These are phyloP conservation scores for Clonostachys rosea DNA, from an alignment of 2,329 filamentous ascomycete species.

Conservation along the genomic window DNA sequence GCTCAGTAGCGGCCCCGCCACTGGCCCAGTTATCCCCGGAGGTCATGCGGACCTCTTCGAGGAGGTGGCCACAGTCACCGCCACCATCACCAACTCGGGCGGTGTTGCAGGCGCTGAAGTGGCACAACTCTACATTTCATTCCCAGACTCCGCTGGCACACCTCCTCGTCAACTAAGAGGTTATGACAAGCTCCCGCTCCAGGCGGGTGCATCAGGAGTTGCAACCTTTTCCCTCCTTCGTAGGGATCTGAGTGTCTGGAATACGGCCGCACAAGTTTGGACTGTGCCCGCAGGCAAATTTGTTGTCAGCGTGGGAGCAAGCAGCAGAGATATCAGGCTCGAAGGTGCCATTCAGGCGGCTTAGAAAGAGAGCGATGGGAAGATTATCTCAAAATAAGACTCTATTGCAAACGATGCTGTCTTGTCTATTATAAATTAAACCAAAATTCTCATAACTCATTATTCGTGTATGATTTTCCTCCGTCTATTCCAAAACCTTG, in stretches of 20 bases:
- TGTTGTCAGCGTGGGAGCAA: constrained; percentile 35
- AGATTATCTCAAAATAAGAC: no score
- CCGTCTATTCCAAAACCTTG: no score
- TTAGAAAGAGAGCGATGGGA: no score
- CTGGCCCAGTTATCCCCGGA: constrained; percentile 31
- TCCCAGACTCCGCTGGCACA: constrained; percentile 20
- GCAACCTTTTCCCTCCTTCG: constrained; percentile 51
- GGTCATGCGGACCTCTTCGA: constrained; percentile 41
- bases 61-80: constrained; percentile 42
- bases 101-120: constrained; percentile 40
- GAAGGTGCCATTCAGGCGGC: constrained; percentile 13
- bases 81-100: constrained; percentile 63
- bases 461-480: no score
- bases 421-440: no score
- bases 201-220: constrained; percentile 46
- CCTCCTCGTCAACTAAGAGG: constrained; percentile 55
- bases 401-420: no score
- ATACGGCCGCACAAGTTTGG: constrained; percentile 61
- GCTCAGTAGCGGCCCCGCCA: constrained; percentile 30
- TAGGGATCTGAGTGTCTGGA: constrained; percentile 62
- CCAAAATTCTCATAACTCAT: no score
- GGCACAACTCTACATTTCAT: constrained; percentile 47
- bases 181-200: constrained; percentile 55
- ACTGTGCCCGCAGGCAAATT: constrained; percentile 32
- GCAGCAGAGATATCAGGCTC: constrained; percentile 37